These are phyloP conservation scores for Phytophthora meadii DNA, from an alignment of 352 stramenopile species.

Conservation along the genomic window DNA sequence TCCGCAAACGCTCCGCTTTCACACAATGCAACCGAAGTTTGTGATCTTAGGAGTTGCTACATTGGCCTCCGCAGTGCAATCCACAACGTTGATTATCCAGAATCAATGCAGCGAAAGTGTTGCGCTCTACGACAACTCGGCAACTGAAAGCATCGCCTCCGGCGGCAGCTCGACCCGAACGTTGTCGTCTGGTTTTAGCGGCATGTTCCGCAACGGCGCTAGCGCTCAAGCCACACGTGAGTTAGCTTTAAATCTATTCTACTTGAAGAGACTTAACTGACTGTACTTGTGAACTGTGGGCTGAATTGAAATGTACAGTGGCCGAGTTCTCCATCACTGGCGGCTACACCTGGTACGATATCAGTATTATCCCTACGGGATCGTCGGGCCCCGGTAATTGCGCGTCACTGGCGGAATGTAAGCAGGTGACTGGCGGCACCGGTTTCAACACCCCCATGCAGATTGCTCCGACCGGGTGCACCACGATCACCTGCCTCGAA, in stretches of 20 bases:
- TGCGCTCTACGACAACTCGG: constrained; percentile 61
- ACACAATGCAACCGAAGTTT: constrained; percentile 19
- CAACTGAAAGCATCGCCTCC: constrained; percentile 44
- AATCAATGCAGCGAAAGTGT: constrained; percentile 57
- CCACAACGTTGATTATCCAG: constrained; percentile 45
- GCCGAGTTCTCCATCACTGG: constrained; percentile 49
- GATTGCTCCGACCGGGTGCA: constrained; percentile 54
- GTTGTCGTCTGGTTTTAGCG: constrained; percentile 45
- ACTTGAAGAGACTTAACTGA: background rate
- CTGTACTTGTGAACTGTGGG: no score
- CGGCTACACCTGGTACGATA: constrained; percentile 55
- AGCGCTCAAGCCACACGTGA: constrained; percentile 47
- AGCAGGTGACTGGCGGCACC: constrained; percentile 45
- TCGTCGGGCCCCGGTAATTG: constrained; percentile 41
- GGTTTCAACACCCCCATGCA: constrained; percentile 69
- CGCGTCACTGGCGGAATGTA: constrained; percentile 45
- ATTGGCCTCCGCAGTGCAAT: constrained; percentile 24
- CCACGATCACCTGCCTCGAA: constrained; percentile 44
- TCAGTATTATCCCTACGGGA: constrained; percentile 58
- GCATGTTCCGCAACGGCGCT: constrained; percentile 62
- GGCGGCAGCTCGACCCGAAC: constrained; percentile 43
- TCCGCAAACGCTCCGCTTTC: background rate
- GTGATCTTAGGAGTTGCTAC: constrained; percentile 5
- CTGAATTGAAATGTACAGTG: constrained; percentile 20
- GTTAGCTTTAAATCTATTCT: background rate